phyloP scores from a whole-genome alignment of 176 grass and related monocot genomes.

The Cenchrus purpureus region DNA sequence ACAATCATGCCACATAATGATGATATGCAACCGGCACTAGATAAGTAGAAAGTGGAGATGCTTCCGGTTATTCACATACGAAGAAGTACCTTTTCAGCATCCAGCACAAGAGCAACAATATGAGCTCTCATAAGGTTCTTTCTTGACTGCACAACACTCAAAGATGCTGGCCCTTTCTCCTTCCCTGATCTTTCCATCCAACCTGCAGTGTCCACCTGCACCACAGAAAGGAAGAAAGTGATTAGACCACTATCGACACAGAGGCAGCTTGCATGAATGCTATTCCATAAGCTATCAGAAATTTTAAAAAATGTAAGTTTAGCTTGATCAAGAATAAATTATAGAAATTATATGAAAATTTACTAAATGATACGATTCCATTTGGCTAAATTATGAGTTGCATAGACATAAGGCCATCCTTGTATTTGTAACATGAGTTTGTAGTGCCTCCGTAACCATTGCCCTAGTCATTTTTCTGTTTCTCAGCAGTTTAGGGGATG shows the following conservation, averaged over 20 bases:
- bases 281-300: background rate
- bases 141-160: slow-evolving; percentile 93
- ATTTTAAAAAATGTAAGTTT: background rate
- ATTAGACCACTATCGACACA: background rate
- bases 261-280: slow-evolving; percentile 17
- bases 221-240: slow-evolving; percentile 34
- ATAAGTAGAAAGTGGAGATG: background rate
- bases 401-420: background rate
- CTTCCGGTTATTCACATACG: slow-evolving; percentile 14
- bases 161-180: slow-evolving; percentile 90
- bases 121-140: slow-evolving; percentile 98
- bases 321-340: background rate
- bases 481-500: background rate
- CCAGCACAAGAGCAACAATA: slow-evolving; percentile 93
- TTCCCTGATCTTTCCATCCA: slow-evolving; percentile 91
- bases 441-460: background rate
- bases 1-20: background rate
- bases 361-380: background rate
- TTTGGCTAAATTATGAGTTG: background rate
- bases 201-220: slow-evolving; percentile 93
- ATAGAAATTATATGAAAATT: background rate
- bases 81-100: slow-evolving; percentile 78
- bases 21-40: background rate
- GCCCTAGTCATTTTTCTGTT: slow-evolving; percentile 11
- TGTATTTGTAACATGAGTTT: background rate